Base-by-base conservation (phyloP, 108 stramenopile genomes). In the Fistulifera solaris region DNA sequence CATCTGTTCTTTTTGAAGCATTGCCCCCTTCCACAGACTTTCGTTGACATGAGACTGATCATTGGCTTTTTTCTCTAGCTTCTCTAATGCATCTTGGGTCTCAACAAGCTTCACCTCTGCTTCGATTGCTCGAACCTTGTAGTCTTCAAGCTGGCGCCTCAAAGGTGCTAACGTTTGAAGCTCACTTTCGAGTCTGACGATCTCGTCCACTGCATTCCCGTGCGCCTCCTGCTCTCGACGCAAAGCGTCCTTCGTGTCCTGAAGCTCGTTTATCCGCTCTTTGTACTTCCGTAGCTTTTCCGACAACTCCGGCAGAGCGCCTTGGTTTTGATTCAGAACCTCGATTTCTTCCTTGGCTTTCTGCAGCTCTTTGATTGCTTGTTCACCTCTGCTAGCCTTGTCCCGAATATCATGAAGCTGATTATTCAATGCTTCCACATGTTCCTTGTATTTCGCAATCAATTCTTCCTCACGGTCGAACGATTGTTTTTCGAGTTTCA, bases 221-320 rank as follows among this genome's bases (percentile, higher is more conserved):
- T 87, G 89, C 2, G 83, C 84, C 46, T 83, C 82, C 66, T 92
- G 83, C 52, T 84, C 86, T 15, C 77, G 65, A 31, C 75, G 27
- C 21, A 87, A 69, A 43, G 81, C 83, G 27, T 85, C 80, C 48
- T 81, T 71, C 27, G 71, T 69, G 57, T 92, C 89, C 0, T 68
- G 67, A 14, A 87, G 52, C 21, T 72, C 66, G 47, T 78, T 76
- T 14, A 87, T 23, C 50, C 75, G 69, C 56, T 81, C 84, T 28
- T 70, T 58, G 56, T 69, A 85, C 52, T 74, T 81, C 10, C 77
- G 70, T 10, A 85, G 56, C 42, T 79, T 67, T 51, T 86, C 83
- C 27, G 73, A 72, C 0, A 81, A 71, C 10, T 71, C 75, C 0
- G 56, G 47, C 28, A 87, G 63, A 39, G 70, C 72, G 28, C 61